Conservation (phyloP, 352 stramenopile genomes). For the Pythium aristosporum region DNA sequence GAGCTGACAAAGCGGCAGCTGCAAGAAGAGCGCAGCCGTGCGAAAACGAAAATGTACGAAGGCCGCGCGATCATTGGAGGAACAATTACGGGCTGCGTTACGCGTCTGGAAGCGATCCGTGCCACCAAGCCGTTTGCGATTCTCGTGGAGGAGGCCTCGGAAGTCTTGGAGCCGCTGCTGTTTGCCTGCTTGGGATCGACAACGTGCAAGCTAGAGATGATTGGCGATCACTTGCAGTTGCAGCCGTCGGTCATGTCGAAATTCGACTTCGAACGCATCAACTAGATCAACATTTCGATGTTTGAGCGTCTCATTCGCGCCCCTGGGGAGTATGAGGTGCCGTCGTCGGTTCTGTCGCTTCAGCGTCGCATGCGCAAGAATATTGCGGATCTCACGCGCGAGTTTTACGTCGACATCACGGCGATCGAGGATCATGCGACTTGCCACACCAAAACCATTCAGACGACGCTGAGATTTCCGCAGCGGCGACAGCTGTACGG, state of each 20-base stretch:
- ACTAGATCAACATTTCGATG: constrained; percentile 89
- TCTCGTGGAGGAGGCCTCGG: constrained; percentile 84
- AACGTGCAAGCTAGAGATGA: constrained; percentile 88
- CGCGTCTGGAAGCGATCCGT: constrained; percentile 76
- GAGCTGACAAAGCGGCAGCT: constrained; percentile 47
- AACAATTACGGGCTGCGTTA: constrained; percentile 87
- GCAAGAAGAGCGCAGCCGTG: constrained; percentile 57
- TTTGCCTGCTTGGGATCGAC: constrained; percentile 83
- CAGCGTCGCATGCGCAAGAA: constrained; percentile 87
- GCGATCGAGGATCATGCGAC: constrained; percentile 77
- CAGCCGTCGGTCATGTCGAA: constrained; percentile 81
- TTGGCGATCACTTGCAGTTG: constrained; percentile 86
- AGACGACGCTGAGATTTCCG: constrained; percentile 1
- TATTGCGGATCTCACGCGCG: constrained; percentile 84
- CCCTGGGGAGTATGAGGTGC: constrained; percentile 55
- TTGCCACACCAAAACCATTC: constrained; percentile 59
- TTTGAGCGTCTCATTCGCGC: constrained; percentile 87
- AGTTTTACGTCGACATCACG: constrained; percentile 80
- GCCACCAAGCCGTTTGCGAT: constrained; percentile 85
- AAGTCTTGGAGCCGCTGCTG: constrained; percentile 87
- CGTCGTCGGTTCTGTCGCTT: constrained; percentile 81
- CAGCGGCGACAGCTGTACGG: neutral
- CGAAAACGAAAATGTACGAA: constrained; percentile 77
- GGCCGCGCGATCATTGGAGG: constrained; percentile 84
- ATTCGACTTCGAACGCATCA: constrained; percentile 82